Conservation (phyloP, 169 alveolate species). For the Cystoisospora suis region DNA sequence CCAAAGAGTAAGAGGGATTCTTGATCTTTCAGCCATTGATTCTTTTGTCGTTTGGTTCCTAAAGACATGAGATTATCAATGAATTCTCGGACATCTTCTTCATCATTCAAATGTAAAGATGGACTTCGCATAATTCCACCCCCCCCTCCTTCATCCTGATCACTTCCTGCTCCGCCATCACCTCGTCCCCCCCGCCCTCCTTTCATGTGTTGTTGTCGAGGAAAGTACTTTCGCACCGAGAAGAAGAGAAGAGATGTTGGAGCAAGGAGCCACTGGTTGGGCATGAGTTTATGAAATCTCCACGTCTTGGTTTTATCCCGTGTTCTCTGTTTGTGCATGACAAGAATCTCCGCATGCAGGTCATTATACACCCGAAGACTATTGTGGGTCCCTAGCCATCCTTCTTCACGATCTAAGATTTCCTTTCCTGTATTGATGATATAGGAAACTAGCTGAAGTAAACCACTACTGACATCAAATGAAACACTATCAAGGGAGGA, state of each 20-base stretch:
- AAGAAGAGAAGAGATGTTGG: slow-evolving; percentile 56
- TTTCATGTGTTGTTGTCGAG: slow-evolving; percentile 24
- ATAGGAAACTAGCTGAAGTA: slow-evolving; percentile 55
- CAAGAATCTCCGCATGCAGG: slow-evolving; percentile 55
- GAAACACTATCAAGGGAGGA: slow-evolving; percentile 56
- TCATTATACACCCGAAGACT: slow-evolving; percentile 61
- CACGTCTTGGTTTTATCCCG: slow-evolving; percentile 40
- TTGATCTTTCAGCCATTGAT: slow-evolving; percentile 47
- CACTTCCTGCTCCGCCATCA: slow-evolving; percentile 7
- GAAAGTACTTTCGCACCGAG: slow-evolving; percentile 48
- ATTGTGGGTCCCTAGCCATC: slow-evolving; percentile 51
- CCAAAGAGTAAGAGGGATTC: slow-evolving; percentile 37
- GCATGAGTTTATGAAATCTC: slow-evolving; percentile 45
- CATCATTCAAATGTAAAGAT: slow-evolving; percentile 38
- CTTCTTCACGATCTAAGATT: slow-evolving; percentile 45
- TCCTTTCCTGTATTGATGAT: slow-evolving; percentile 38
- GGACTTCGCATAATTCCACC: slow-evolving; percentile 8
- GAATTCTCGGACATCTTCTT: slow-evolving; percentile 38
- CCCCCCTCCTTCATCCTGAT: not conserved
- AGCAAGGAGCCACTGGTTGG: slow-evolving; percentile 58
- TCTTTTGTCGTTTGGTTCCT: slow-evolving; percentile 33
- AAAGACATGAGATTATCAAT: slow-evolving; percentile 44
- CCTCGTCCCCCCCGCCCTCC: slow-evolving; percentile 20
- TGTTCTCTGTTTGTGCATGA: slow-evolving; percentile 56
- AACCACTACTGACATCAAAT: slow-evolving; percentile 60